phyloP scores from a whole-genome alignment of 73 alveolate species.

The Blepharisma japonicum region DNA sequence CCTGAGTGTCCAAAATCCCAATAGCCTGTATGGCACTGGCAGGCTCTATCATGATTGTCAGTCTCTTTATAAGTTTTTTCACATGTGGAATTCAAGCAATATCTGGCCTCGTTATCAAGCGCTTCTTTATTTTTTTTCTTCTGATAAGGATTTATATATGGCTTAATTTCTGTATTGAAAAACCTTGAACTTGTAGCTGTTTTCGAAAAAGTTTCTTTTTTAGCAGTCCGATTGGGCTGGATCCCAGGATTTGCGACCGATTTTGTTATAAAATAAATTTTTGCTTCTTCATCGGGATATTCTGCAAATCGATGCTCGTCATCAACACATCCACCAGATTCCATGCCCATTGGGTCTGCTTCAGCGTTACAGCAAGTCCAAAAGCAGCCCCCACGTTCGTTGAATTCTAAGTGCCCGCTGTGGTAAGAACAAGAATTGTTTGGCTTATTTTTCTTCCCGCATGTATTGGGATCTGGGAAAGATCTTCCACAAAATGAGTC shows the following conservation, averaged over 20 bases:
- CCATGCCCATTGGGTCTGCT: conserved; percentile 48
- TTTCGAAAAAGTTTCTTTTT: background rate
- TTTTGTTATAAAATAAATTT: conserved; percentile 84
- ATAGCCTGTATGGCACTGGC: conserved; percentile 95
- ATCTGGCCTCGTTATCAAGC: conserved; percentile 75
- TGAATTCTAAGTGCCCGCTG: conserved; percentile 76
- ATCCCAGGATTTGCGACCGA: conserved; percentile 65
- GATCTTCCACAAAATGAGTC: conserved; percentile 91
- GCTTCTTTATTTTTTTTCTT: conserved; percentile 53
- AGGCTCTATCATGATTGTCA: conserved; percentile 77
- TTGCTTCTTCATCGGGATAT: conserved; percentile 97
- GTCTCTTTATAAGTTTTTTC: conserved; percentile 75
- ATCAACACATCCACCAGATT: conserved; percentile 66
- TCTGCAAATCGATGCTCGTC: conserved; percentile 78
- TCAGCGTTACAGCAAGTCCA: conserved; percentile 89
- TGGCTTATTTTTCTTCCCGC: conserved; percentile 54
- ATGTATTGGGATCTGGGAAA: conserved; percentile 51
- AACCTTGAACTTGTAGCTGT: conserved; percentile 50
- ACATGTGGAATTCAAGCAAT: conserved; percentile 93
- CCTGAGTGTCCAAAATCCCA: conserved; percentile 99
- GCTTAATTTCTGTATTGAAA: conserved; percentile 43
- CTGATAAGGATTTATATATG: conserved; percentile 58
- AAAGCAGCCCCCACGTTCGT: conserved; percentile 55
- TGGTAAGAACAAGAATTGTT: conserved; percentile 77
- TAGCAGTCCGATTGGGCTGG: conserved; percentile 35